Conservation (phyloP, 768 basidiomycete species). For the Mrakia frigida region DNA sequence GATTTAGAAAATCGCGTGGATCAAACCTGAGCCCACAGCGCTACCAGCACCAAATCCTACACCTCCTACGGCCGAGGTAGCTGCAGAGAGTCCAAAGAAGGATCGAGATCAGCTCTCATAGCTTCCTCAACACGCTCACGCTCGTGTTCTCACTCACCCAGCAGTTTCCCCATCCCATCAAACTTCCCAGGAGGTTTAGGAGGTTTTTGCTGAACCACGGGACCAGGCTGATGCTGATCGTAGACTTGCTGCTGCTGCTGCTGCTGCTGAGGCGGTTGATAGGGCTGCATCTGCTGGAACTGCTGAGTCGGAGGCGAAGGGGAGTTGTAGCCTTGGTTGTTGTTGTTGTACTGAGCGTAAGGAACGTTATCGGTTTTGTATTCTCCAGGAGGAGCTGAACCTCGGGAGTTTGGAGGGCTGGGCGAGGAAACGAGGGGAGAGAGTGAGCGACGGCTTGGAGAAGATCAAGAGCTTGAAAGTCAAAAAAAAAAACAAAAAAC, state of each 20-base stretch:
- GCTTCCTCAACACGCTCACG: not conserved
- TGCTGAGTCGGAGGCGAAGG: not conserved
- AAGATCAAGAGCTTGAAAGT: not conserved
- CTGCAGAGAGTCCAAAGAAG: not conserved
- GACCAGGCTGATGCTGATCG: not conserved
- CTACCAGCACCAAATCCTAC: constrained; percentile 22
- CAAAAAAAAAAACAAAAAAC: not conserved
- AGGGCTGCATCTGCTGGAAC: constrained; percentile 12
- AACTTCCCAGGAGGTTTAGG: not conserved
- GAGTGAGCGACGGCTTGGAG: not conserved
- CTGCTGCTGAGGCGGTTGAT: constrained; percentile 1
- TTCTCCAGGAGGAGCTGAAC: not conserved
- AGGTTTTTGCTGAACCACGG: not conserved
- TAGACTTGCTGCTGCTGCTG: constrained; percentile 15
- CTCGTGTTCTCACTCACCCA: not conserved
- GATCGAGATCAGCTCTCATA: not conserved
- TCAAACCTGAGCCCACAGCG: not conserved
- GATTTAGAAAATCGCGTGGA: constrained; percentile 16
- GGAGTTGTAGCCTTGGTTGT: not conserved
- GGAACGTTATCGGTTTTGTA: not conserved
- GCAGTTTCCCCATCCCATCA: constrained; percentile 16
- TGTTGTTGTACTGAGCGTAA: not conserved
- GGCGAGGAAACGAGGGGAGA: not conserved
- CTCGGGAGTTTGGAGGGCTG: not conserved
- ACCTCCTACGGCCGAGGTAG: constrained; percentile 14